Base-by-base conservation (phyloP, 345 rosid genomes). In the Acer campestre region DNA sequence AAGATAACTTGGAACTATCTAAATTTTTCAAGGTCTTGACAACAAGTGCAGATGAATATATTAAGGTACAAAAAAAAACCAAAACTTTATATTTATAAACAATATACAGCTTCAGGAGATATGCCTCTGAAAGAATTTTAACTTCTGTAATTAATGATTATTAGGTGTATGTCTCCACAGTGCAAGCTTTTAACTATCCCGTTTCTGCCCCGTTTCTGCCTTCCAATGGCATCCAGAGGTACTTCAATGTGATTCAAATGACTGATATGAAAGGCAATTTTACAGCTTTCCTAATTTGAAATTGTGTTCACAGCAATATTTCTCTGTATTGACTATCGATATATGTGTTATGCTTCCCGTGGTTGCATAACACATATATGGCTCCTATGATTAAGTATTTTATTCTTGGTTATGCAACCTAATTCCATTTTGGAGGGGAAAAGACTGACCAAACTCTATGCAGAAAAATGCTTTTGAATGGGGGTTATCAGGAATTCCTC, bases 181-280 rank as follows among this genome's bases (percentile, higher is more conserved):
- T 86, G 49, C 89, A 95, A 81, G 94, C 97, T 0, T 75, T 76
- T 76, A 78, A 18, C 82, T 95, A 93, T 83, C 99, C 99, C 1
- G 88, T 95, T 68, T 92, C 94, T n/a, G n/a, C n/a, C n/a, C n/a
- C n/a, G n/a, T n/a, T n/a, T n/a, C n/a, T 31, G 99, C 88, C 65
- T 91, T 95, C 84, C 99, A 93, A 53, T 95, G 97, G 98, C 97
- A 95, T 83, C 98, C 98, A 5, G 99, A 95, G 97, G 99, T 93
- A 88, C 75, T 67, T 70, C 20, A 40, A 69, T 73, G 4, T 72
- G 69, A 61, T 68, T 67, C 64, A 61, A 10, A 13, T 16, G 58
- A 17, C 8, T 53, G n/a, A 53, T 14, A 53, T 53, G 58, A 53
- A 53, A 16, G 58, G 1, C 20, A 16, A 46, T 14, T 14, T 53